A percentile compares a stretch with the other conserved stretches of the same genome.
These are phyloP conservation scores for Spatholobus suberectus DNA, from an alignment of 306 rosid genomes.

Conservation along the genomic window DNA sequence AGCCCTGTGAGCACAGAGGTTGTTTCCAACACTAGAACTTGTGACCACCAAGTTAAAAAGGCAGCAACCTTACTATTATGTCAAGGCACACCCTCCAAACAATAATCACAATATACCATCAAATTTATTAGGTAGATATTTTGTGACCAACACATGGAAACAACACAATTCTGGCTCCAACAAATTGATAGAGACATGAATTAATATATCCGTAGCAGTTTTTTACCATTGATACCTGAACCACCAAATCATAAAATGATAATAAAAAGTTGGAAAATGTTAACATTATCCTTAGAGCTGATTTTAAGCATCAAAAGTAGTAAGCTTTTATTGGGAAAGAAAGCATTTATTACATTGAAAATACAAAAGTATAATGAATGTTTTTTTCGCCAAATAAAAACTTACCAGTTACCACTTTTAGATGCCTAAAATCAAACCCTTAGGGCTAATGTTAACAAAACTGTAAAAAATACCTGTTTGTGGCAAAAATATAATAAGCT, in stretches of 20 bases:
- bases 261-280: neutral
- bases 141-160: slow-evolving; percentile 22
- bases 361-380: too few species aligned
- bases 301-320: neutral
- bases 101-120: slow-evolving; percentile 6
- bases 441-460: too few species aligned
- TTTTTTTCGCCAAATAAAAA: too few species aligned
- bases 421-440: too few species aligned
- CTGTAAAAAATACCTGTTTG: too few species aligned
- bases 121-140: slow-evolving; percentile 30
- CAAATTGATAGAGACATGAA: slow-evolving; percentile 25
- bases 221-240: slow-evolving; percentile 14
- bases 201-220: neutral
- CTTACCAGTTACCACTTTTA: too few species aligned
- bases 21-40: slow-evolving; percentile 1
- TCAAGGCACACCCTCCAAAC: slow-evolving; percentile 28
- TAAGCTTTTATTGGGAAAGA: too few species aligned
- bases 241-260: slow-evolving; percentile 4
- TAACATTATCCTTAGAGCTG: neutral
- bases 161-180: slow-evolving; percentile 24
- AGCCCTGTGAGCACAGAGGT: slow-evolving; percentile 13
- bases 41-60: slow-evolving; percentile 13
- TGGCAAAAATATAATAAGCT: too few species aligned
- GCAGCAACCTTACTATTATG: slow-evolving; percentile 1
- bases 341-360: too few species aligned